A percentile compares a stretch with the other conserved stretches of the same genome.
phyloP scores from a whole-genome alignment of 495 filamentous ascomycete species.

The Penicillium manginii region DNA sequence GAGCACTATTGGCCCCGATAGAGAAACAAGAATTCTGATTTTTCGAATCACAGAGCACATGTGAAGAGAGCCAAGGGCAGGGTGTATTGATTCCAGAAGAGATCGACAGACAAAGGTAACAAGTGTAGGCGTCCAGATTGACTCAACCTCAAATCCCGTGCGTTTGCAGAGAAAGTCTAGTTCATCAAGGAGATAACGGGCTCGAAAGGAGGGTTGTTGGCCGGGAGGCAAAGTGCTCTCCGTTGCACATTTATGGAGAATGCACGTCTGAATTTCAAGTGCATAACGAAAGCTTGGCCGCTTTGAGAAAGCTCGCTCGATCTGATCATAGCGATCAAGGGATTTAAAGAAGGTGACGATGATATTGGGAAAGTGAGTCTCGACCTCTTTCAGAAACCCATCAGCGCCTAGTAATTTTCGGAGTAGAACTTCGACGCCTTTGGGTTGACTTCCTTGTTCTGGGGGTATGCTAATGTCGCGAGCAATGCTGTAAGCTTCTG shows the following conservation, averaged over 20 bases:
- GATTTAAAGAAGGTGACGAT: slow-evolving; percentile 71
- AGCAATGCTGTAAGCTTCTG: slow-evolving; percentile 81
- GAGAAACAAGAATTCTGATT: slow-evolving; percentile 75
- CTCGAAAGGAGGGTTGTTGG: slow-evolving; percentile 85
- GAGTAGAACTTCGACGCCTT: slow-evolving; percentile 68
- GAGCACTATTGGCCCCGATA: slow-evolving; percentile 72
- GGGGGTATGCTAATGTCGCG: slow-evolving; percentile 70
- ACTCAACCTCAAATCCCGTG: slow-evolving; percentile 61
- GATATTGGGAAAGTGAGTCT: slow-evolving; percentile 73
- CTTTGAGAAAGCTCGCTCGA: slow-evolving; percentile 73
- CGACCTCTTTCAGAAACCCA: slow-evolving; percentile 60
- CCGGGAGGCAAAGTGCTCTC: slow-evolving; percentile 63
- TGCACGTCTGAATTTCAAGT: slow-evolving; percentile 64
- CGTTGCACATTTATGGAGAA: slow-evolving; percentile 66
- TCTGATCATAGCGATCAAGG: slow-evolving; percentile 73
- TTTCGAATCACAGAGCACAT: slow-evolving; percentile 86
- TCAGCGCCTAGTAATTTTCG: slow-evolving; percentile 71
- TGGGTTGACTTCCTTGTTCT: slow-evolving; percentile 50
- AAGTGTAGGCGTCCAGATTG: slow-evolving; percentile 76
- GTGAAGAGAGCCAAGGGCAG: slow-evolving; percentile 85
- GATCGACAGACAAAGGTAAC: slow-evolving; percentile 76
- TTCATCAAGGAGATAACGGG: slow-evolving; percentile 71
- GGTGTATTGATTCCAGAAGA: slow-evolving; percentile 78
- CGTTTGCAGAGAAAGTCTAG: slow-evolving; percentile 76
- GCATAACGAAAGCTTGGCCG: slow-evolving; percentile 61